phyloP scores from a whole-genome alignment of 805 yeast genomes.

The Hanseniaspora hatyaiensis region DNA sequence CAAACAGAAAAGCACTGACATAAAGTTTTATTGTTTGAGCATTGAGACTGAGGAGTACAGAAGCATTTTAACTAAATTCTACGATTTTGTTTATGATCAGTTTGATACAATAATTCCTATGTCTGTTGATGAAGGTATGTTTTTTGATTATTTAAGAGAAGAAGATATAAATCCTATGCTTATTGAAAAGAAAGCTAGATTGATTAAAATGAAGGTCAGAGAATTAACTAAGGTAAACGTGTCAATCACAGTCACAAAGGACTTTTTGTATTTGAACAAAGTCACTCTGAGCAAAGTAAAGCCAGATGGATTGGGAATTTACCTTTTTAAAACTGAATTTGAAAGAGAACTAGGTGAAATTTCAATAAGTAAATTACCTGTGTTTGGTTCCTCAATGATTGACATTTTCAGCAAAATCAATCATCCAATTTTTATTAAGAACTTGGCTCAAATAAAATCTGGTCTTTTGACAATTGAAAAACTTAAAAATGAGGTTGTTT shows the following conservation, averaged over 20 bases:
- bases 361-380: conserved; percentile 41
- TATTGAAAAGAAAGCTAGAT: conserved; percentile 26
- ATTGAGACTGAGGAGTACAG: conserved; percentile 62
- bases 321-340: conserved; percentile 24
- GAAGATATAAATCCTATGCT: conserved; percentile 25
- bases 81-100: conserved; percentile 37
- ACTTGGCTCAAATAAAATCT: conserved; percentile 5
- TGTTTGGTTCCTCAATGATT: conserved; percentile 45
- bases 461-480: conserved; percentile 19
- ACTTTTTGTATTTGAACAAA: conserved; percentile 55
- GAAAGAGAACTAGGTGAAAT: conserved; percentile 30
- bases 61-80: conserved; percentile 49
- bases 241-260: conserved; percentile 37
- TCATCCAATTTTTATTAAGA: conserved; percentile 18
- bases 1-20: conserved; percentile 47
- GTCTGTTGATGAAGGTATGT: conserved; percentile 82
- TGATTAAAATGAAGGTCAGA: conserved; percentile 36
- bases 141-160: conserved; percentile 22
- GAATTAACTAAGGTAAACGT: conserved; percentile 74
- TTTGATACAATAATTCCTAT: conserved; percentile 59
- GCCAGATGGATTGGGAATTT: conserved; percentile 55
- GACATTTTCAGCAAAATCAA: conserved; percentile 34
- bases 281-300: conserved; percentile 63
- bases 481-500: conserved; percentile 15
- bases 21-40: conserved; percentile 6